Evolutionary conservation across 129 eudicot species (phyloP).

Genomic region (Flaveria robusta): DNA sequence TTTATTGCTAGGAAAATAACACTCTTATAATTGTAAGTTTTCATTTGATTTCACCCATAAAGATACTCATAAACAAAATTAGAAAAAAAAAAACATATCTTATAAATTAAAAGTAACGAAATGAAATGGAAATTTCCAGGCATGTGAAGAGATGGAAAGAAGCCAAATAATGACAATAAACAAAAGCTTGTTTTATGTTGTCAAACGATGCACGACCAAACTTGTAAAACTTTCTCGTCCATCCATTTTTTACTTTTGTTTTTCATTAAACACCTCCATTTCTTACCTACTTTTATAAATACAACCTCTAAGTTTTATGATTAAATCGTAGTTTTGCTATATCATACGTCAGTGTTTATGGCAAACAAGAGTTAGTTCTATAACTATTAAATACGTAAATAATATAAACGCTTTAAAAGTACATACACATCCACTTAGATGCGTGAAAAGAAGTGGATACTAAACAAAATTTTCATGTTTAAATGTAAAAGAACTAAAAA

Average conservation of each 20-base stretch:
- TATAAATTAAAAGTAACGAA: neutral
- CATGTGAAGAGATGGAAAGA: constrained; percentile 41
- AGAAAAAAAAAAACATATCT: neutral
- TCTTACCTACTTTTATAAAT: neutral
- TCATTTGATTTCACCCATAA: too few species aligned
- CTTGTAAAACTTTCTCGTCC: constrained; percentile 8
- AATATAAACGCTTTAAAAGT: too few species aligned
- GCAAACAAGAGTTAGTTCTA: neutral
- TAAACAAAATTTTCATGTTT: too few species aligned
- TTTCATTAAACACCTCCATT: constrained; percentile 11
- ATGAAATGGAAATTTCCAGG: constrained; percentile 35
- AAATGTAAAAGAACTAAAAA: too few species aligned
- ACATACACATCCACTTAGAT: too few species aligned
- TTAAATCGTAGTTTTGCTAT: neutral
- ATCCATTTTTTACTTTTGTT: neutral
- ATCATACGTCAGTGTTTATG: too few species aligned
- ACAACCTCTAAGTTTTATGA: neutral
- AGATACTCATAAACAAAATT: too few species aligned
- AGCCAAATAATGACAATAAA: constrained; percentile 32
- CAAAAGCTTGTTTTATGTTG: constrained; percentile 28
- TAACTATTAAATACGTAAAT: neutral
- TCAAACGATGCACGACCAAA: constrained; percentile 28
- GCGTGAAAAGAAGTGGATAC: too few species aligned
- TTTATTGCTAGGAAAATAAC: too few species aligned
- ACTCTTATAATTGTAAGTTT: too few species aligned